phyloP scores from a whole-genome alignment of 164 flowering plant genomes.

The Piper longum region DNA sequence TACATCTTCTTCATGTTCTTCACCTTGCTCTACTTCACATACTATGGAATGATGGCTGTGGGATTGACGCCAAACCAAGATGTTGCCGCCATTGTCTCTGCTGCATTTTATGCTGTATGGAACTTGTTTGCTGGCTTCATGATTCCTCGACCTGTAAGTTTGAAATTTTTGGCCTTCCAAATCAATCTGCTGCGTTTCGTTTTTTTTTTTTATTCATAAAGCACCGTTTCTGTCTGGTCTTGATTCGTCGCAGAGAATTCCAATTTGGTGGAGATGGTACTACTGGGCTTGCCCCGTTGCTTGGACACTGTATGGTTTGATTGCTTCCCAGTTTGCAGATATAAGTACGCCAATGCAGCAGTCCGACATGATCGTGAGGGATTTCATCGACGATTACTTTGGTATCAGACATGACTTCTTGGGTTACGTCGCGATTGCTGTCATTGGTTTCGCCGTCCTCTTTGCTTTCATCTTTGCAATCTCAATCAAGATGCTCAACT shows the following conservation, averaged over 20 bases:
- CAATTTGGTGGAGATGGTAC: conserved; percentile 50
- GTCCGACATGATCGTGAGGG: not conserved
- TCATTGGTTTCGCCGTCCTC: conserved; percentile 21
- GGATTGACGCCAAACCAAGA: conserved; percentile 49
- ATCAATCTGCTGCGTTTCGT: not conserved
- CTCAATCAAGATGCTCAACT: conserved; percentile 37
- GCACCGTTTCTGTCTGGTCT: not conserved
- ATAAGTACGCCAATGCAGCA: not conserved
- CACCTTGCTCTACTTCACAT: conserved; percentile 53
- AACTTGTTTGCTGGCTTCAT: conserved; percentile 53
- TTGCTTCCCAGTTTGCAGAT: conserved; percentile 32
- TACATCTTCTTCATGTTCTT: conserved; percentile 49
- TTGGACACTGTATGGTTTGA: conserved; percentile 42
- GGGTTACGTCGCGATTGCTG: conserved; percentile 21
- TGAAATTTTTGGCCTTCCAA: not conserved
- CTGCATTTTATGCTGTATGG: conserved; percentile 47
- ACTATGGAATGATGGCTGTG: conserved; percentile 65
- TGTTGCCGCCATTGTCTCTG: conserved; percentile 38
- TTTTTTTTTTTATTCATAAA: not conserved
- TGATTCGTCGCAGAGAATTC: conserved; percentile 14
- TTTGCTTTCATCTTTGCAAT: conserved; percentile 36
- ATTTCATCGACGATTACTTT: conserved; percentile 9
- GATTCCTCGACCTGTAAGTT: conserved; percentile 42
- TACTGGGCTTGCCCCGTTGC: conserved; percentile 40
- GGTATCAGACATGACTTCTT: conserved; percentile 34